Conservation (phyloP, 2,329 filamentous ascomycete species). For the Thelonectria olida region DNA sequence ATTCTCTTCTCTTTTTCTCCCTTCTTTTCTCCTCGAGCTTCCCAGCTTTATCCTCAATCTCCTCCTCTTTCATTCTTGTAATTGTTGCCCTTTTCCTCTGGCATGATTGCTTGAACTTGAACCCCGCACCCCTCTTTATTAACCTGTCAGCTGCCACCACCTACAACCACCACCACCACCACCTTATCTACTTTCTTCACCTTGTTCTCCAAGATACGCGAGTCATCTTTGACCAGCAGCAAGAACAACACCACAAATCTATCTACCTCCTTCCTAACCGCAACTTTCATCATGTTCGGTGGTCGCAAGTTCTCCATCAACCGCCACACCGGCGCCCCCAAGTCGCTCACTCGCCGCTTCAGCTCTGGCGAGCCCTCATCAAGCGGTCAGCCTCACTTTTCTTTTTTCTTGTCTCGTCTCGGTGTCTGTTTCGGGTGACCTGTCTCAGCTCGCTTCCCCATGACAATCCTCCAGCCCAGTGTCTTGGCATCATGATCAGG, state of each 20-base stretch:
- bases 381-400: conserved; percentile 57
- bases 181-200: conserved; percentile 18
- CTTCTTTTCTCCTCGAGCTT: conserved; percentile 17
- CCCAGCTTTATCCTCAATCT: background rate
- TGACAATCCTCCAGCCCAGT: background rate
- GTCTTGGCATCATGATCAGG: background rate
- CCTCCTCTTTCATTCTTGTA: background rate
- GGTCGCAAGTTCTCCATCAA: conserved; percentile 75
- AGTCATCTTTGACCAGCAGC: conserved; percentile 13
- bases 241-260: conserved; percentile 1
- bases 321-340: conserved; percentile 69
- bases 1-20: conserved; percentile 19
- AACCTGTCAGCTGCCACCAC: conserved; percentile 1
- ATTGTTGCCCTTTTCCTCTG: conserved; percentile 4
- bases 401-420: conserved; percentile 4
- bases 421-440: background rate
- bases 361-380: conserved; percentile 65
- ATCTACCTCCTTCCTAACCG: background rate
- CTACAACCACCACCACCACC: no score
- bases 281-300: conserved; percentile 55
- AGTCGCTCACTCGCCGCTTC: conserved; percentile 63
- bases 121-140: conserved; percentile 6
- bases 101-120: conserved; percentile 5
- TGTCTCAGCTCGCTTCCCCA: background rate
- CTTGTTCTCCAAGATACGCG: conserved; percentile 26